Evolutionary conservation across 768 basidiomycete genomes (phyloP).

Genomic region (Glaciozyma antarctica): DNA sequence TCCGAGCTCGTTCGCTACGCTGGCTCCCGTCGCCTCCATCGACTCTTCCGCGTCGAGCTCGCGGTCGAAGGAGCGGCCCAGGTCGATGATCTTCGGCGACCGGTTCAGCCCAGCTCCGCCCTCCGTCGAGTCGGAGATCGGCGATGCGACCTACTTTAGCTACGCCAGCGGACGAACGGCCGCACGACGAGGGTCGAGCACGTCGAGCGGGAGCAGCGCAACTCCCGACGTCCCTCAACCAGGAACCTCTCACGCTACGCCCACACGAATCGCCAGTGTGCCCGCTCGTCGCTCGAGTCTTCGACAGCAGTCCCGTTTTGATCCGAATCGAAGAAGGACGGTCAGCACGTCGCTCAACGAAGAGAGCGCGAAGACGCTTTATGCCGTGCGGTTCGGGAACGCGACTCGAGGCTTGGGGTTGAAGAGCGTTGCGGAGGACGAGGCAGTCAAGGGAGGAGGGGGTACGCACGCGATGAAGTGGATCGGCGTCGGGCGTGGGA

Average conservation of each 20-base stretch:
- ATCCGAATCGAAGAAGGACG: not conserved
- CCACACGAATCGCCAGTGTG: not conserved
- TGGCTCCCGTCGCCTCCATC: not conserved
- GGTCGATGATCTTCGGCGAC: not conserved
- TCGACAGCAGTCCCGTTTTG: not conserved
- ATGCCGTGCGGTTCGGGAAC: constrained; percentile 19
- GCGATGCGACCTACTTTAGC: constrained; percentile 11
- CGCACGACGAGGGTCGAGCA: not conserved
- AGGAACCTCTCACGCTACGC: not conserved
- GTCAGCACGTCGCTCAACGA: not conserved
- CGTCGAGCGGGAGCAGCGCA: not conserved
- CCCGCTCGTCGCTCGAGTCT: not conserved
- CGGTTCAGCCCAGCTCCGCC: not conserved
- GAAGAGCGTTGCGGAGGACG: constrained; percentile 15
- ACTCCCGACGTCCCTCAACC: not conserved
- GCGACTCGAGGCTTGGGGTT: constrained; percentile 17
- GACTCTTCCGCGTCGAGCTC: not conserved
- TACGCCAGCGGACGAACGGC: constrained; percentile 2
- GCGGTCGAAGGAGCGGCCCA: not conserved
- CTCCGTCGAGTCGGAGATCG: constrained; percentile 16
- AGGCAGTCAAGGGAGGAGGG: constrained; percentile 2
- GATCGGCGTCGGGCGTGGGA: constrained; percentile 12
- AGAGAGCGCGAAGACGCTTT: constrained; percentile 1
- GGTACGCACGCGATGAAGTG: constrained; percentile 8
- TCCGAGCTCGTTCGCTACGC: not conserved